Conservation (phyloP, 2,329 filamentous ascomycete species). For the Periglandula ipomoeae region DNA sequence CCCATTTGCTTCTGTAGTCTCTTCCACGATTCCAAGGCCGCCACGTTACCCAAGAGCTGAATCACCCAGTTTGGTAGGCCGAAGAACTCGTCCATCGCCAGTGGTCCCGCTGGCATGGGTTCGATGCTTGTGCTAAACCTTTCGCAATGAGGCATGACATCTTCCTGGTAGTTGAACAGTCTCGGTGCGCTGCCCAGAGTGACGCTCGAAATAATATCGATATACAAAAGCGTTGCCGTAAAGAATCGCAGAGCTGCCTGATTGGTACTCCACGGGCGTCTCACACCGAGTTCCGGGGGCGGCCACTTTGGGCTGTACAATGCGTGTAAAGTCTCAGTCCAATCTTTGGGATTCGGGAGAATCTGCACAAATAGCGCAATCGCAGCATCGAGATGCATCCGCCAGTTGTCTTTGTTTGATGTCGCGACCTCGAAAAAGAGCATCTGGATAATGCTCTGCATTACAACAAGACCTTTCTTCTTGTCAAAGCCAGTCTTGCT, state of each 20-base stretch:
- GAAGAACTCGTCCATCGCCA: conserved; percentile 40
- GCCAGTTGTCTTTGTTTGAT: conserved; percentile 38
- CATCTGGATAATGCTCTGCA: conserved; percentile 44
- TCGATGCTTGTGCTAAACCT: conserved; percentile 10
- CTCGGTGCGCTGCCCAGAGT: conserved; percentile 32
- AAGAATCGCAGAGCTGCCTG: conserved; percentile 40
- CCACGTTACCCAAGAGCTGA: conserved; percentile 43
- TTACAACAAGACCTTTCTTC: conserved; percentile 27
- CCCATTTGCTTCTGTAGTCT: conserved; percentile 33
- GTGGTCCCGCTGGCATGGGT: conserved; percentile 17
- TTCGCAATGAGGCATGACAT: conserved; percentile 26
- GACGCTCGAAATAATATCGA: conserved; percentile 41
- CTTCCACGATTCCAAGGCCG: conserved; percentile 47
- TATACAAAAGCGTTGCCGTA: conserved; percentile 35
- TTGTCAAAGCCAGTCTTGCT: conserved; percentile 21
- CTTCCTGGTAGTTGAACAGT: conserved; percentile 31
- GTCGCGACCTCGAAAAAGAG: conserved; percentile 42
- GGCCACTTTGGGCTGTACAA: conserved; percentile 25
- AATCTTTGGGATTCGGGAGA: conserved; percentile 26
- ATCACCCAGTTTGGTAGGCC: conserved; percentile 51
- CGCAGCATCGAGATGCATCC: conserved; percentile 40
- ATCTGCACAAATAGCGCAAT: conserved; percentile 39
- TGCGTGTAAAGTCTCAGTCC: conserved; percentile 25
- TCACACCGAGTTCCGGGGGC: conserved; percentile 21
- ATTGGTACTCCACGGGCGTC: conserved; percentile 32